Base-by-base conservation (phyloP, 2,329 filamentous ascomycete species). In the Fusarium tricinctum region DNA sequence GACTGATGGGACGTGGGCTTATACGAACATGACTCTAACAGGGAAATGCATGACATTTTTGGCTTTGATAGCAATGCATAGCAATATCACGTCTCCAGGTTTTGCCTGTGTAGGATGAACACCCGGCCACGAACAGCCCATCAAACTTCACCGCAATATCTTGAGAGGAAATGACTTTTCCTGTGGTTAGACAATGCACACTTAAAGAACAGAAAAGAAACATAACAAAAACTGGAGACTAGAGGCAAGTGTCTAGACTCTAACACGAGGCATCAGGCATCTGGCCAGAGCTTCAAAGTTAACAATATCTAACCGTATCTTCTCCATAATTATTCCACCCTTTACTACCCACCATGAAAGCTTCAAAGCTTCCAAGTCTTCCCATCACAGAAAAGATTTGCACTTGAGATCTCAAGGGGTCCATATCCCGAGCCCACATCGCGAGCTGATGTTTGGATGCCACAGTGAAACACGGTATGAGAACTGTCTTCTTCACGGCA, bases 361-460 rank as follows among this genome's bases (percentile, higher is more conserved):
- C 62, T 63, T 60, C 50, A 54, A 38, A 30, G 39, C 49, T 57
- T 38, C 48, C 45, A 59, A 59, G 26, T 22, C 6, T 32, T 49
- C 70, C 64, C 22, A 56, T 71, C 67, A 48, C 54, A 69, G 66
- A 66, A 73, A 54, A 51, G 71, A 73, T 73, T 63, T 50, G 38
- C 71, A 45, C 42, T 43, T 45, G 40, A 61, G 66, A 73, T 73
- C 70, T 60, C 30, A 50, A 59, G 42, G 53, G 54, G 54, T 63
- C 53, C 48, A 57, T 48, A 26, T n/a, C 35, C 66, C 53, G 50
- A 66, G 58, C 49, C 54, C 55, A 54, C 55, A 63, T 67, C 54
- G 57, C 42, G 50, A 63, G 56, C 59, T 63, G 60, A 47, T 23
- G 45, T 58, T 58, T 45, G 26, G 33, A 33, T 43, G 30, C 40